These are phyloP conservation scores for Nothopassalora personata DNA, from an alignment of 2,329 filamentous ascomycete genomes.

Conservation along the genomic window DNA sequence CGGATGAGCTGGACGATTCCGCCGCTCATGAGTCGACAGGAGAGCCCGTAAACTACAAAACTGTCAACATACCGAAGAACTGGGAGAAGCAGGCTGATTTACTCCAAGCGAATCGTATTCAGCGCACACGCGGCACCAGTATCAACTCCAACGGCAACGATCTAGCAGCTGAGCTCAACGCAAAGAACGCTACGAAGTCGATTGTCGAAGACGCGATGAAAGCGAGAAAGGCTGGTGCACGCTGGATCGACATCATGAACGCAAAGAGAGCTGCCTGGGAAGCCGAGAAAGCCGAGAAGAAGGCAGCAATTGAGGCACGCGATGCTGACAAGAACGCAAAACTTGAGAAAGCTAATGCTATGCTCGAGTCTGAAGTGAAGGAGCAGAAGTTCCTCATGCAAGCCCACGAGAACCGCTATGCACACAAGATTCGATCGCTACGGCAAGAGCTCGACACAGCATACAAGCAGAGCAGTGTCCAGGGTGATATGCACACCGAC, in stretches of 20 bases:
- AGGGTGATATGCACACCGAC: constrained; percentile 25
- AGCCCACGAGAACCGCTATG: constrained; percentile 16
- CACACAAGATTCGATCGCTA: constrained; percentile 23
- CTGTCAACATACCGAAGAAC: constrained; percentile 20
- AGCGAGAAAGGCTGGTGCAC: constrained; percentile 4
- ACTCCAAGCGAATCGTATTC: constrained; percentile 27
- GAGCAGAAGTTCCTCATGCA: constrained; percentile 27
- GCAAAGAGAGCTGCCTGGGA: constrained; percentile 18
- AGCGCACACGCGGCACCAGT: constrained; percentile 15
- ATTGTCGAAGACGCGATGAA: not conserved
- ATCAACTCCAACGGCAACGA: not conserved
- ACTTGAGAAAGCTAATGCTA: constrained; percentile 23
- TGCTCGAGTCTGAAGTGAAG: constrained; percentile 24
- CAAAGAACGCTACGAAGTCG: not conserved
- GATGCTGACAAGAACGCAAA: constrained; percentile 16
- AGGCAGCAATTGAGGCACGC: constrained; percentile 11
- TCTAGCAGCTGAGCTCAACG: not conserved
- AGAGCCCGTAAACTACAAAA: constrained; percentile 18
- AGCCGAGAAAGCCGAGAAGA: constrained; percentile 10
- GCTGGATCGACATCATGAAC: constrained; percentile 27
- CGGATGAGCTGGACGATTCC: constrained; percentile 26
- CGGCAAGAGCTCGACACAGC: constrained; percentile 24
- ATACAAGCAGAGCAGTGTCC: constrained; percentile 28
- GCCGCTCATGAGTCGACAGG: constrained; percentile 30
- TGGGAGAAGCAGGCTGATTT: constrained; percentile 26